Evolutionary conservation across 371 early-diverging fungal species (phyloP), one percentile per base, ranked within the genome.

Genomic region (Zychaea mexicana): DNA sequence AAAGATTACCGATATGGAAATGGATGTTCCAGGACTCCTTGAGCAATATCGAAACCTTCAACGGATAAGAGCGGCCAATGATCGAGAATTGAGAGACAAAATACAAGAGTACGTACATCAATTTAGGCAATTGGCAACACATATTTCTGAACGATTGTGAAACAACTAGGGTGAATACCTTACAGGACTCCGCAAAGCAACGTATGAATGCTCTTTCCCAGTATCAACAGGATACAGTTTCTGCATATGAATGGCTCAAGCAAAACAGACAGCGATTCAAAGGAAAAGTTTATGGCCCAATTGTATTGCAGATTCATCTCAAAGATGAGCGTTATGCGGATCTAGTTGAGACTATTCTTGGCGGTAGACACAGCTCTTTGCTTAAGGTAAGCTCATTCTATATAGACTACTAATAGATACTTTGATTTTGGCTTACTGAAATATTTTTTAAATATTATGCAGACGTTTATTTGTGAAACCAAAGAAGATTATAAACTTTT

Each of bases 391-490:
- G 67, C n/a, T n/a, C n/a, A n/a, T n/a, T n/a, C n/a, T n/a, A n/a
- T n/a, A n/a, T n/a, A n/a, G n/a, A n/a, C n/a, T n/a, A 22, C 5
- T 3, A 24, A 17, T 5, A 39, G 4, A 5, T 67, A 19, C 12
- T 33, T 28, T 60, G 17, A 46, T 52, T 26, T 58, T 27, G 22
- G 39, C 26, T 2, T 46, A 13, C n/a, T 46, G 10, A 15, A 36
- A 10, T 36, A 2, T 36, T n/a, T n/a, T n/a, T n/a, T n/a, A n/a
- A n/a, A n/a, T n/a, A n/a, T n/a, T n/a, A n/a, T n/a, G 28, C 82
- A 94, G 88, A 85, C 85, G 0, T 94, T 95, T 77, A 87, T 96
- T 0, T 88, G 89, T 56, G 92, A 92, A 71, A 78, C 80, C 17
- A 67, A 89, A 58, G 85, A 82, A 36, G 98, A 97, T 72, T 97